These are phyloP conservation scores for Lunasporangiospora selenospora DNA, from an alignment of 192 early-diverging fungal genomes.

Conservation along the genomic window DNA sequence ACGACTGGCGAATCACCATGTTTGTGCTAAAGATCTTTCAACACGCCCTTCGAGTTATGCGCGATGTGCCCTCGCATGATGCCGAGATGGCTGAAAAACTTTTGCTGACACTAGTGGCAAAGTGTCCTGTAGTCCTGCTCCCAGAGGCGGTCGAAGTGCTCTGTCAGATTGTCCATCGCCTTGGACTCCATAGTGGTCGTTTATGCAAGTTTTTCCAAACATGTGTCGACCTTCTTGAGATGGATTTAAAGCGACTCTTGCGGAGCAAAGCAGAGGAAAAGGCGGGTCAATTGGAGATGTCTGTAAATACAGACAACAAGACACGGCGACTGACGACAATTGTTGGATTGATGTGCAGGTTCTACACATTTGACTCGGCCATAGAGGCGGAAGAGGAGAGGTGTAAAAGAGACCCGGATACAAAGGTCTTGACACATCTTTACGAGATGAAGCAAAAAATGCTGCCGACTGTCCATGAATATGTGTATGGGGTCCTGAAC, in stretches of 20 bases:
- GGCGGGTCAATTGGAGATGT: slow-evolving; percentile 25
- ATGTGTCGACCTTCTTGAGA: slow-evolving; percentile 22
- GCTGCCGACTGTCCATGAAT: slow-evolving; percentile 10
- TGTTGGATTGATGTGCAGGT: slow-evolving; percentile 70
- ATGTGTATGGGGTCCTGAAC: slow-evolving; percentile 18
- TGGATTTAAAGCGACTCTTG: slow-evolving; percentile 59
- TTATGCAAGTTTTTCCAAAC: slow-evolving; percentile 36
- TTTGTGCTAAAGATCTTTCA: slow-evolving; percentile 41
- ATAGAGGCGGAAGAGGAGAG: slow-evolving; percentile 11
- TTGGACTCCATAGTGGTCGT: slow-evolving; percentile 61
- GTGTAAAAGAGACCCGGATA: no score
- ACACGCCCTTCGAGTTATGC: slow-evolving; percentile 14
- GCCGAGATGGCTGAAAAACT: slow-evolving; percentile 12
- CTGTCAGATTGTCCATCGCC: slow-evolving; percentile 74
- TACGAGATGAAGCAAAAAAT: slow-evolving; percentile 28
- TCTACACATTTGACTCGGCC: slow-evolving; percentile 77
- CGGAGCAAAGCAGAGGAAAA: slow-evolving; percentile 50
- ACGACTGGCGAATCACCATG: slow-evolving; percentile 41
- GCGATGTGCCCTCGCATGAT: slow-evolving; percentile 3
- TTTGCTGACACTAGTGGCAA: slow-evolving; percentile 17
- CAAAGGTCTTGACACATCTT: no score
- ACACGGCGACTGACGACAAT: slow-evolving; percentile 71
- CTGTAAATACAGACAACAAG: slow-evolving; percentile 58
- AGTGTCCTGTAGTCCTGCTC: slow-evolving; percentile 32
- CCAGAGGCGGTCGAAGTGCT: slow-evolving; percentile 59